Evolutionary conservation across 179 eudicot species (phyloP).

Genomic region (Beta lomatogona): DNA sequence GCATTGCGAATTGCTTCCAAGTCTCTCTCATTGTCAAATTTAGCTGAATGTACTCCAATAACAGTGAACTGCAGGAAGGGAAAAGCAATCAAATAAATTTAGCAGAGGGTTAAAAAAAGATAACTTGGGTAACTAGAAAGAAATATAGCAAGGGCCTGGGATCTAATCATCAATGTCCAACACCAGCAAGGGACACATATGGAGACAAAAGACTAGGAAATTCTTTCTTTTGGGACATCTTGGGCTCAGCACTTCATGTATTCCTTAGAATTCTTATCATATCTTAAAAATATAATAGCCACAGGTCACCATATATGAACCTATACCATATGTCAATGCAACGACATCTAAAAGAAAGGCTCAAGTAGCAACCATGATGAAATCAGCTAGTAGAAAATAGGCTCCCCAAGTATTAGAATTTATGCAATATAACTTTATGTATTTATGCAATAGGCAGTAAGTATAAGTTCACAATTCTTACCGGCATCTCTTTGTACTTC

Average conservation of each 20-base stretch:
- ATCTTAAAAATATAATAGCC: background rate
- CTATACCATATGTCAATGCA: conserved; percentile 3
- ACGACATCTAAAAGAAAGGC: background rate
- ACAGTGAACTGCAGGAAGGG: conserved; percentile 70
- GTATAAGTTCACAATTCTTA: conserved; percentile 38
- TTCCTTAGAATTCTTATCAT: background rate
- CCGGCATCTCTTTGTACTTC: conserved; percentile 92
- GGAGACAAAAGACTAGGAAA: background rate
- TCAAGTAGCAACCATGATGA: conserved; percentile 14
- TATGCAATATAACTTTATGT: background rate
- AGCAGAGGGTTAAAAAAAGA: background rate
- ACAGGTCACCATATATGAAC: background rate
- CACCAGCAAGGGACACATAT: background rate
- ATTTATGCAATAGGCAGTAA: conserved; percentile 9
- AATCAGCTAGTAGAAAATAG: background rate
- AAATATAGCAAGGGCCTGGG: background rate
- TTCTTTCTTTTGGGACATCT: background rate
- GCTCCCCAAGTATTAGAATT: conserved; percentile 7
- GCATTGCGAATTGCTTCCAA: conserved; percentile 92
- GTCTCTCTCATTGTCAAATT: conserved; percentile 98
- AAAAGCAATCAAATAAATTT: background rate
- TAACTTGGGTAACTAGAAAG: background rate
- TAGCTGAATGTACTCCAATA: conserved; percentile 97
- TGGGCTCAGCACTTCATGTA: background rate
- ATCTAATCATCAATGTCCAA: too few relatives aligned